Evolutionary conservation across 208 protist species (phyloP), one percentile per base, ranked within the genome.

Genomic region (Wallacemonas rigidus): DNA sequence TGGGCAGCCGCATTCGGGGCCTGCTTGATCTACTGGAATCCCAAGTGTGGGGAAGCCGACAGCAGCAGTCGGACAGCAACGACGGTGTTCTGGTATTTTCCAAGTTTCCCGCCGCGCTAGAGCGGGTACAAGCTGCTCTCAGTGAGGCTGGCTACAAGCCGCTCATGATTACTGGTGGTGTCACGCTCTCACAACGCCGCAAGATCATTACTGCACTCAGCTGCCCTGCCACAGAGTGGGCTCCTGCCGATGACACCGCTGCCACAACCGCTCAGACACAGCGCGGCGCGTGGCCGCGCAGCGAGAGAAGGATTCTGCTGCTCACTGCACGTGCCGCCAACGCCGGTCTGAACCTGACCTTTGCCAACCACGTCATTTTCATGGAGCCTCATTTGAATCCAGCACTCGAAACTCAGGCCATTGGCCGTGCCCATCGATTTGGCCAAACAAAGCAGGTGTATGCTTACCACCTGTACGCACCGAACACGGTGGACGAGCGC

Each of bases 401-500:
- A 2, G 86, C 90, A 3, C 72, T 88, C 14, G 88, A 94, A 67
- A 60, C 82, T 36, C 89, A 96, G 77, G 89, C 91, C 8, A 81
- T 94, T 61, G 91, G 86, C 35, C 85, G 91, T 43, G 83, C 85
- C 8, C 92, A 98, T 73, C 79, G 96, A 61, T 98, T 98, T 58
- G 97, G 95, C 14, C 96, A 98, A 78, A 91, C 45, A 17, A 84
- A 83, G 51, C 73, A 76, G 11, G 81, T 86, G 47, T 48, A 64
- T 14, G 81, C 80, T 56, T 77, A 91, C 65, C 77, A 86, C 75
- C 17, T 91, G 8, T 85, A 79, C 69, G 76, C 76, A 0, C 71
- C 71, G 0, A 60, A 65, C 54, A 91, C 86, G 40, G 80, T 91
- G 39, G 86, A 91, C 63, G 74, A 91, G 54, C 69, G 69, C 48